phyloP scores from a whole-genome alignment of 352 stramenopile genomes.

The Phytophthora boehmeriae region DNA sequence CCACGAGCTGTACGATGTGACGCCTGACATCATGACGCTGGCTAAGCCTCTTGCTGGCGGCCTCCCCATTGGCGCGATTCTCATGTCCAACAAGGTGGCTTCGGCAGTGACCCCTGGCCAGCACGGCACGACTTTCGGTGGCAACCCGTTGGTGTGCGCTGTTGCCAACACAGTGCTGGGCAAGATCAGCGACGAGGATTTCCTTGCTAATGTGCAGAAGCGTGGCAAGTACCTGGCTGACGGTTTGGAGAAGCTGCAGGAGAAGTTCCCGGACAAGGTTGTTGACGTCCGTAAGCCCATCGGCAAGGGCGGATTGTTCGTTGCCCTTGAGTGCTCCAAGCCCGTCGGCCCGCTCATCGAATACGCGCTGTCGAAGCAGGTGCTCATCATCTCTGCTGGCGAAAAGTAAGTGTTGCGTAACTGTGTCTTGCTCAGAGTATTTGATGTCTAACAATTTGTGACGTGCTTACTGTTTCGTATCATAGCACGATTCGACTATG shows the following conservation, averaged over 20 bases:
- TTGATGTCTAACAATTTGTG: conserved; percentile 8
- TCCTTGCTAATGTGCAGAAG: conserved; percentile 78
- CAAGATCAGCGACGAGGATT: conserved; percentile 72
- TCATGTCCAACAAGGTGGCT: conserved; percentile 91
- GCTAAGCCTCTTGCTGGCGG: conserved; percentile 97
- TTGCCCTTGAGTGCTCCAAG: conserved; percentile 78
- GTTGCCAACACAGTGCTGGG: conserved; percentile 87
- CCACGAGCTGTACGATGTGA: conserved; percentile 93
- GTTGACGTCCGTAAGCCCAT: conserved; percentile 69
- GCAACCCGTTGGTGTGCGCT: conserved; percentile 95
- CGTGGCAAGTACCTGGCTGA: conserved; percentile 63
- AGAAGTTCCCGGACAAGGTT: conserved; percentile 78
- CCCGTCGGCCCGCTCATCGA: conserved; percentile 66
- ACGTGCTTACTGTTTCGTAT: conserved; percentile 6
- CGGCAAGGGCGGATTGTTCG: conserved; percentile 77
- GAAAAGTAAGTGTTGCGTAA: conserved; percentile 63
- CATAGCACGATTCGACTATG: conserved; percentile 80
- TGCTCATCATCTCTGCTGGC: conserved; percentile 84
- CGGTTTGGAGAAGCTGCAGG: conserved; percentile 62
- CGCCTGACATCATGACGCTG: conserved; percentile 96
- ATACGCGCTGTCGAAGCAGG: conserved; percentile 72
- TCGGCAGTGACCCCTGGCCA: conserved; percentile 91
- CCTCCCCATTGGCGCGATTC: conserved; percentile 96
- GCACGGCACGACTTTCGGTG: conserved; percentile 97
- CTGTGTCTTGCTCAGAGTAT: conserved; percentile 1